Evolutionary conservation across 148 eudicot species (phyloP).

Genomic region (Polygonum maritimum): DNA sequence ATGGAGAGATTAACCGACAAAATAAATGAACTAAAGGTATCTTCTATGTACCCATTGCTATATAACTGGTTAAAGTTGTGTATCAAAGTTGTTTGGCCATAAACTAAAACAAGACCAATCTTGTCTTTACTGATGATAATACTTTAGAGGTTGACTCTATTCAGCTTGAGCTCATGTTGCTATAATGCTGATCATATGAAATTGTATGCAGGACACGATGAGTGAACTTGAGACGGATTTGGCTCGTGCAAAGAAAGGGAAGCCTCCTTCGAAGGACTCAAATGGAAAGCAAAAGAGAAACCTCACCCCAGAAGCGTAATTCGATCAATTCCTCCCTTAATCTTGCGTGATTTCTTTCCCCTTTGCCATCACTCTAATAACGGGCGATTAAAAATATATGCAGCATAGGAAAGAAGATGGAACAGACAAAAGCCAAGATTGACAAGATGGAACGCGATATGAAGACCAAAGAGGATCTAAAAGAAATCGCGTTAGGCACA

Average conservation of each 20-base stretch:
- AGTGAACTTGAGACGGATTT: slow-evolving; percentile 65
- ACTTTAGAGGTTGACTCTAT: neutral
- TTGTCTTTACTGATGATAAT: too few species aligned
- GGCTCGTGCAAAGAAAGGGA: slow-evolving; percentile 81
- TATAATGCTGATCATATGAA: neutral
- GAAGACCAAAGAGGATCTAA: slow-evolving; percentile 78
- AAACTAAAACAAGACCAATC: too few species aligned
- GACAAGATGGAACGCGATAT: slow-evolving; percentile 76
- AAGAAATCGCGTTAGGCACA: slow-evolving; percentile 92
- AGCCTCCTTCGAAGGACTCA: slow-evolving; percentile 58
- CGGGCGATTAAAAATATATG: neutral
- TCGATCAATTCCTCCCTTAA: neutral
- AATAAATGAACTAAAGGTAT: slow-evolving; percentile 79
- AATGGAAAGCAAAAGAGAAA: slow-evolving; percentile 77
- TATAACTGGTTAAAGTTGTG: too few species aligned
- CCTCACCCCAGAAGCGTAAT: slow-evolving; percentile 76
- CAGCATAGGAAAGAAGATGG: slow-evolving; percentile 84
- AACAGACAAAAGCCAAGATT: slow-evolving; percentile 49
- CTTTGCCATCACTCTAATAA: neutral
- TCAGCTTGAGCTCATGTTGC: neutral
- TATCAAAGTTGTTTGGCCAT: neutral
- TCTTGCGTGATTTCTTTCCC: neutral
- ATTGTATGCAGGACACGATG: slow-evolving; percentile 36
- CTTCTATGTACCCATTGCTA: neutral
- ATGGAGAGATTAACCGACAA: slow-evolving; percentile 59